Evolutionary conservation across 2,329 filamentous ascomycete genomes (phyloP), one percentile per base, ranked within the genome.

Genomic region (Exophiala sideris): DNA sequence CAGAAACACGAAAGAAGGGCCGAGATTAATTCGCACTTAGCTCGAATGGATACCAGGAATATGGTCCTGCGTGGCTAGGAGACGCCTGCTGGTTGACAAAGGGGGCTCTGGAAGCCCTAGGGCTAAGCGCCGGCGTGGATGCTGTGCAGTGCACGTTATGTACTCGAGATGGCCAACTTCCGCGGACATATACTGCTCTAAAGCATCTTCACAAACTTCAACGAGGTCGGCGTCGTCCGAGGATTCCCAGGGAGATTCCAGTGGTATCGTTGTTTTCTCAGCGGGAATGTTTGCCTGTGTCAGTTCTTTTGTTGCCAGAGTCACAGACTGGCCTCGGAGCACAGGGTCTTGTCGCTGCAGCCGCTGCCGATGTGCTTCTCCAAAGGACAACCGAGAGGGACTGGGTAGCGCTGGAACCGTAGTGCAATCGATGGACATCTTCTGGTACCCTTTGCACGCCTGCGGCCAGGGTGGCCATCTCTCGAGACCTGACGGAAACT

Each of bases 31-130:
- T 9, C 20, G 35, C 20, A 36, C 45, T 9, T 36, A 21, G 38
- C 45, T 47, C 14, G 45, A 47, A 36, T 47, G 45, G 14, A 47
- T 35, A 36, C 45, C 45, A 18, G 32, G 45, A 6, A 47, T 47
- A 18, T 47, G 45, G 32, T 21, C 20, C 14, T 21, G 45, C 11
- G 45, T 47, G 39, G 39, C 9, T 16, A 41, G 39, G 21, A 41
- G 39, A 20, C 39, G 39, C 11, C 16, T 10, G 39, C 39, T 41
- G 39, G 39, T 41, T 18, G 39, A 20, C 16, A 41, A 18, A 41
- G 39, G 39, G 16, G 39, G 18, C 16, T 41, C 14, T 20, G 39
- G 39, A 41, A 41, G 39, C 21, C 39, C 39, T 18, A 41, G 14
- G 12, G 39, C 16, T 18, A 18, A 10, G 14, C 39, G 39, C 21